Evolutionary conservation across 441 rosid genomes (phyloP).

Genomic region (Flueggea neowawraea): DNA sequence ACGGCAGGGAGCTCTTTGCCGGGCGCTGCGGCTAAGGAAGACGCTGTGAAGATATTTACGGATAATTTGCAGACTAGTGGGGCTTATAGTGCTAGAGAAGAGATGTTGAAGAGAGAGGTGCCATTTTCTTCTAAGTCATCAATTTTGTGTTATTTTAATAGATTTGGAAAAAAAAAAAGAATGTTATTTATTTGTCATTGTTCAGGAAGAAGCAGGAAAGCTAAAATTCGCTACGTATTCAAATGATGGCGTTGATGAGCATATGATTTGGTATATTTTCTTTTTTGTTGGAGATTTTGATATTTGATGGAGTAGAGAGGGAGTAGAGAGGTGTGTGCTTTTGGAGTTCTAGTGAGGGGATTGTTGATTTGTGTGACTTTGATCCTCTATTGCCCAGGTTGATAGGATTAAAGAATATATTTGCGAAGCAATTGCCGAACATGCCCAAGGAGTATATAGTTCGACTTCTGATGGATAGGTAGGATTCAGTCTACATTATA

Average conservation of each 20-base stretch:
- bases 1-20: constrained; percentile 26
- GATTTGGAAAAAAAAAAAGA: too few species aligned
- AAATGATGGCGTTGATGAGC: constrained; percentile 85
- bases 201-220: constrained; percentile 92
- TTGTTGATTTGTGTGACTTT: background rate
- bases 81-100: constrained; percentile 98
- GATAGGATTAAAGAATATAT: constrained; percentile 98
- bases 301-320: background rate
- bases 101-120: constrained; percentile 87
- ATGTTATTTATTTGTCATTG: too few species aligned
- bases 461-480: constrained; percentile 99
- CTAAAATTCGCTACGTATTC: constrained; percentile 81
- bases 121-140: background rate
- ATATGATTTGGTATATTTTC: constrained; percentile 90
- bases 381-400: constrained; percentile 47
- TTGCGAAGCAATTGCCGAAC: constrained; percentile 96
- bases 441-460: constrained; percentile 99
- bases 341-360: background rate
- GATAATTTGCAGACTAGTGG: constrained; percentile 97
- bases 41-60: constrained; percentile 71
- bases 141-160: background rate
- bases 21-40: constrained; percentile 58
- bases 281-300: constrained; percentile 1
- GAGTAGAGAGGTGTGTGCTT: background rate
- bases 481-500: constrained; percentile 4